Conservation (phyloP, 1,284 basidiomycete genomes). For the Volvariella volvacea region DNA sequence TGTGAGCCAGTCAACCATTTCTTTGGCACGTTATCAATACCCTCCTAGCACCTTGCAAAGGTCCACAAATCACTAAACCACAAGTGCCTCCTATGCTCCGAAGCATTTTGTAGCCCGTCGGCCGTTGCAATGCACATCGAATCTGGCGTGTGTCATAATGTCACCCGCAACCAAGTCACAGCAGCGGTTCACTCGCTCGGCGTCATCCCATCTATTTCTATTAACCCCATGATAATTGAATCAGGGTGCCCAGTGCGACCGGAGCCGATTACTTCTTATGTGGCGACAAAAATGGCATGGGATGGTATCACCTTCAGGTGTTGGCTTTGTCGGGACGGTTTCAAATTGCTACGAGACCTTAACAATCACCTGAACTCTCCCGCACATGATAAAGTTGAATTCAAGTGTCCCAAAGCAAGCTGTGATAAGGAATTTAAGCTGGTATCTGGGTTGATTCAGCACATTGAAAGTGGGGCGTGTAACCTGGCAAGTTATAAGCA, state of each 20-base stretch:
- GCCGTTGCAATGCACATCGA: slow-evolving; percentile 26
- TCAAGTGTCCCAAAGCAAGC: slow-evolving; percentile 32
- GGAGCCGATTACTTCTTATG: slow-evolving; percentile 15
- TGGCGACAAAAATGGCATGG: slow-evolving; percentile 27
- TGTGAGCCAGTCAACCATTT: slow-evolving; percentile 12
- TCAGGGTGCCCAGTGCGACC: not conserved
- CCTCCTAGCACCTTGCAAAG: slow-evolving; percentile 7
- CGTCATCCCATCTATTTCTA: slow-evolving; percentile 28
- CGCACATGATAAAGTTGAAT: slow-evolving; percentile 31
- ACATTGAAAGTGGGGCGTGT: slow-evolving; percentile 31
- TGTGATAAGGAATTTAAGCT: slow-evolving; percentile 27
- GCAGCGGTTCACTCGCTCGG: slow-evolving; percentile 23
- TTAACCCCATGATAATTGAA: slow-evolving; percentile 18
- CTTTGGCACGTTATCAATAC: slow-evolving; percentile 22
- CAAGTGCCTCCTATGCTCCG: not conserved
- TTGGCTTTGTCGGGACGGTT: slow-evolving; percentile 29
- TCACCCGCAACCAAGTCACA: slow-evolving; percentile 29
- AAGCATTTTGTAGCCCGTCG: not conserved
- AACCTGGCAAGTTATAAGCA: slow-evolving; percentile 1
- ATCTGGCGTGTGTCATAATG: slow-evolving; percentile 23
- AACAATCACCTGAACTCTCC: slow-evolving; percentile 36
- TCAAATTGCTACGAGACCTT: slow-evolving; percentile 23
- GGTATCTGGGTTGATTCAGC: slow-evolving; percentile 31
- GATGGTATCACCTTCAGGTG: slow-evolving; percentile 36
- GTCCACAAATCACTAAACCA: not conserved